Evolutionary conservation across 345 rosid genomes (phyloP).

Genomic region (Aurinia saxatilis): DNA sequence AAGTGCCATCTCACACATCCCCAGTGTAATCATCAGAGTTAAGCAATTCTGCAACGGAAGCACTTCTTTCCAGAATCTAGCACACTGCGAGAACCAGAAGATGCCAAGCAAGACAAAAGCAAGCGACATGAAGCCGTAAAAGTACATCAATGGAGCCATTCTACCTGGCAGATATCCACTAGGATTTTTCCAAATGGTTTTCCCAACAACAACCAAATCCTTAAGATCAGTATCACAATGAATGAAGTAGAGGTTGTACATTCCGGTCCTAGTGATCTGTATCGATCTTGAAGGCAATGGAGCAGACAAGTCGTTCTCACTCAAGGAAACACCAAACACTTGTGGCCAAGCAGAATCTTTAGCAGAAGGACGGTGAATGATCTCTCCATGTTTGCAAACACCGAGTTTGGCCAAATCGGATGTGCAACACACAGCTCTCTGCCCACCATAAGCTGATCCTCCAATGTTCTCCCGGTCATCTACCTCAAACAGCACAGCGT

Average conservation of each 20-base stretch:
- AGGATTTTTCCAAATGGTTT: conserved; percentile 94
- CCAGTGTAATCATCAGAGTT: conserved; percentile 75
- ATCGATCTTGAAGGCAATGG: conserved; percentile 46
- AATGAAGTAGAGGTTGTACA: conserved; percentile 91
- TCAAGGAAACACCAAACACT: conserved; percentile 57
- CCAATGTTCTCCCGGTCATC: conserved; percentile 83
- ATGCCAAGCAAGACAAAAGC: conserved; percentile 80
- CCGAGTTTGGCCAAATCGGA: conserved; percentile 87
- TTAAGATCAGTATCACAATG: conserved; percentile 70
- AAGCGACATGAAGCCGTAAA: conserved; percentile 80
- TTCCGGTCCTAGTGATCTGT: conserved; percentile 74
- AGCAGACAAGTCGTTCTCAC: conserved; percentile 38
- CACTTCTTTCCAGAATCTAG: conserved; percentile 88
- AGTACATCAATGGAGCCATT: conserved; percentile 95
- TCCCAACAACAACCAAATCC: conserved; percentile 64
- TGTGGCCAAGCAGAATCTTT: conserved; percentile 66
- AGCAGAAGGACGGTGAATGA: conserved; percentile 73
- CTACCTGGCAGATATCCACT: conserved; percentile 86
- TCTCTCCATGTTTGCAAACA: conserved; percentile 62
- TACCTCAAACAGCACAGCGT: conserved; percentile 74
- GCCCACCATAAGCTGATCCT: conserved; percentile 98
- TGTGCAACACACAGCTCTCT: conserved; percentile 91
- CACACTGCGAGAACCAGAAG: conserved; percentile 94
- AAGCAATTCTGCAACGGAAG: conserved; percentile 84
- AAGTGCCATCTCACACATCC: conserved; percentile 96